Evolutionary conservation across 371 early-diverging fungal genomes (phyloP), one percentile per base, ranked within the genome.

Genomic region (Mucor mucedo): DNA sequence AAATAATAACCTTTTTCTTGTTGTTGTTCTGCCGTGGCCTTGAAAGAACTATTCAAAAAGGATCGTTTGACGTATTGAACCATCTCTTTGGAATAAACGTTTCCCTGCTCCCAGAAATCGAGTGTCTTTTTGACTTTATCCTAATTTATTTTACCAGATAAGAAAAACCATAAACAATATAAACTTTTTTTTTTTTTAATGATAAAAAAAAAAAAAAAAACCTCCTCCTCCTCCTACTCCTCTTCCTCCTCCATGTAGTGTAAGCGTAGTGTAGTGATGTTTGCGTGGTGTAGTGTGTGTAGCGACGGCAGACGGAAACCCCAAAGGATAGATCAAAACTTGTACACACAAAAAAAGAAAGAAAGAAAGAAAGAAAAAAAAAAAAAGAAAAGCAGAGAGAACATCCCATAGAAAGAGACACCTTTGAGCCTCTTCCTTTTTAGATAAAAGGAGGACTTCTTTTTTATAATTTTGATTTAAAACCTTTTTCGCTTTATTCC

Each of bases 91-190:
- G 79, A 63, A 64, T 78, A 79, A 33, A 82, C 66, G 49, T 69
- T 72, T 62, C 75, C 72, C 58, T 78, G 73, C 55, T 76, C 79
- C 83, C 83, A 82, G 66, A 82, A 74, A 68, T 78, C 83, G 66
- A 79, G 75, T 48, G 79, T 79, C 68, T 75, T 82, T 76, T 71
- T 82, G 65, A 79, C 76, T 60, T 79, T 79, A 21, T 78, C 79
- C 83, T 82, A 77, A 68, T 78, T 52, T 42, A 41, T 42, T 35
- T 57, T 40, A 28, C 14, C 49, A 39, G 30, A 50, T 32, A 60
- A 52, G 42, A 60, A 41, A 33, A 45, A 44, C 27, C 60, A 52
- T 42, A 33, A 35, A 4, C 50, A 53, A 28, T 21, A 30, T 21
- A 32, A 10, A 52, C 33, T 42, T 52, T 13, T 60, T 32, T 16